phyloP scores from a whole-genome alignment of 202 grass and related monocot genomes.

The Cymbopogon flexuosus region DNA sequence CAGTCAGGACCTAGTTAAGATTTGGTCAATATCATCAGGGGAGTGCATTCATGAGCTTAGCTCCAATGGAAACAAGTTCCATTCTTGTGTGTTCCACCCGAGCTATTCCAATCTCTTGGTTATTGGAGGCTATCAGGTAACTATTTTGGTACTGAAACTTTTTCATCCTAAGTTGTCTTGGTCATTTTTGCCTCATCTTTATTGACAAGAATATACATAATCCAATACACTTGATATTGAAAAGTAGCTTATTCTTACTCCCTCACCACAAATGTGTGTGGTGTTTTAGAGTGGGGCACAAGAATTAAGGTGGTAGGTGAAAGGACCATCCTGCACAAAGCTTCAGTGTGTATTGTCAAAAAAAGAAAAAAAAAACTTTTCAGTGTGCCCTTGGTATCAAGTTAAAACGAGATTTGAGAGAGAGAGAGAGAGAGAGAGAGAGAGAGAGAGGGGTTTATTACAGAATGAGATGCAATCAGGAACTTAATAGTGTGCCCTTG shows the following conservation, averaged over 20 bases:
- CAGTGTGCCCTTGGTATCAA: no score
- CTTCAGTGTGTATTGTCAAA: no score
- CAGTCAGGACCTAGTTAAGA: slow-evolving; percentile 94
- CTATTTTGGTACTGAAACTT: neutral
- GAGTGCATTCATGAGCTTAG: slow-evolving; percentile 89
- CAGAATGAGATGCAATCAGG: neutral
- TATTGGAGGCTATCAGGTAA: slow-evolving; percentile 91
- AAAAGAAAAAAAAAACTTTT: no score
- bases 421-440: no score
- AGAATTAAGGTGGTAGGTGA: neutral
- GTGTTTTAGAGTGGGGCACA: neutral
- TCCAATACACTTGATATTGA: neutral
- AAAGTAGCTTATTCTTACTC: neutral
- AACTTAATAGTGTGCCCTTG: neutral
- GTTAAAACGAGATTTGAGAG: no score
- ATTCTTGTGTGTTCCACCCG: slow-evolving; percentile 95
- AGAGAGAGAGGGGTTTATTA: neutral
- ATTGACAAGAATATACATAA: slow-evolving; percentile 8
- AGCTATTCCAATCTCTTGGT: slow-evolving; percentile 76
- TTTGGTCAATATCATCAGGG: slow-evolving; percentile 81
- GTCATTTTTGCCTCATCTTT: neutral
- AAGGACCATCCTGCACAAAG: neutral
- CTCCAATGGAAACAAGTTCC: slow-evolving; percentile 94
- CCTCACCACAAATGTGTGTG: neutral
- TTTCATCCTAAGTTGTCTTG: neutral